Conservation (phyloP, 1,284 basidiomycete species). For the Pseudozyma sp. region DNA sequence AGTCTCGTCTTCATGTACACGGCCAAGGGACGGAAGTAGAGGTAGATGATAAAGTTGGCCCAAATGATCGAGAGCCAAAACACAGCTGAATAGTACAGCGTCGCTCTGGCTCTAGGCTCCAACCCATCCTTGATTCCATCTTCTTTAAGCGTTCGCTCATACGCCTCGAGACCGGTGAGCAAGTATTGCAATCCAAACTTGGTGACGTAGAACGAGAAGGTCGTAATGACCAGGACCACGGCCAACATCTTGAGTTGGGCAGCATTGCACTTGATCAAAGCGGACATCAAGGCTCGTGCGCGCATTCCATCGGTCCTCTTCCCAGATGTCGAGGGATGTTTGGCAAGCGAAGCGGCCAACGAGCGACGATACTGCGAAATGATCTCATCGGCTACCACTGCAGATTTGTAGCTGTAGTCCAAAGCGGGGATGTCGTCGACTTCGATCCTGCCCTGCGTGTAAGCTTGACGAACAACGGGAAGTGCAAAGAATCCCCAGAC, state of each 20-base stretch:
- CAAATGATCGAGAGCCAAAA: slow-evolving; percentile 27
- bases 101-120: slow-evolving; percentile 21
- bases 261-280: slow-evolving; percentile 26
- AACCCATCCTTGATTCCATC: slow-evolving; percentile 4
- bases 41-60: slow-evolving; percentile 25
- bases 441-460: slow-evolving; percentile 6
- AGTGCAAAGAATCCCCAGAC: slow-evolving; percentile 22
- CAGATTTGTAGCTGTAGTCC: slow-evolving; percentile 23
- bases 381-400: slow-evolving; percentile 24
- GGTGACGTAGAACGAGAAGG: slow-evolving; percentile 34
- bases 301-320: slow-evolving; percentile 10
- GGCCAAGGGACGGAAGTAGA: slow-evolving; percentile 25
- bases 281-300: slow-evolving; percentile 13
- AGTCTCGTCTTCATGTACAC: slow-evolving; percentile 21
- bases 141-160: slow-evolving; percentile 6
- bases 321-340: neutral
- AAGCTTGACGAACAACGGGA: slow-evolving; percentile 16
- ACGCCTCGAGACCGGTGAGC: slow-evolving; percentile 24
- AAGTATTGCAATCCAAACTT: slow-evolving; percentile 30
- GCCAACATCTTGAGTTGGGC: slow-evolving; percentile 1
- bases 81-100: slow-evolving; percentile 28
- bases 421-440: slow-evolving; percentile 29
- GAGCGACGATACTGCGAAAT: slow-evolving; percentile 23
- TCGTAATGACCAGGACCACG: slow-evolving; percentile 21
- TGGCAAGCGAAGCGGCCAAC: slow-evolving; percentile 12